Base-by-base conservation (phyloP, 495 filamentous ascomycete genomes). In the Copromyces sp. region DNA sequence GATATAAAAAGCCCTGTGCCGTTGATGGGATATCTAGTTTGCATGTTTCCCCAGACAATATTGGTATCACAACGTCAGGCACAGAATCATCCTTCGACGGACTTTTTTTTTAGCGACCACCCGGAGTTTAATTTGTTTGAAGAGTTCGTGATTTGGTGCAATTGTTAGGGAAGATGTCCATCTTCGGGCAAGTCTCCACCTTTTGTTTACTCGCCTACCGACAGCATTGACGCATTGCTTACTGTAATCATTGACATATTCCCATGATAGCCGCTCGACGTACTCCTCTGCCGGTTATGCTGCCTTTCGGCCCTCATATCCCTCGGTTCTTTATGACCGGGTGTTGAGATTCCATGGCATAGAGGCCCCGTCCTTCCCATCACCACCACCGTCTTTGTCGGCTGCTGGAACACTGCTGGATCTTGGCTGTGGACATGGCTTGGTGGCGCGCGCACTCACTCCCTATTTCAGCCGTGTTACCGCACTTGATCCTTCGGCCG, bases 241-340 rank as follows among this genome's bases (percentile, higher is more conserved):
- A 65, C 53, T 65, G 29, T 65, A 65, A 65, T 61, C 53, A 61
- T 16, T 65, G 53, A 35, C 53, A 65, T 35, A 35, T 4, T 65
- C 14, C 53, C 53, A 65, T 29, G 29, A 35, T 29, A 82, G 79
- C 69, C 78, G 80, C 42, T 44, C 81, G 37, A 83, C 80, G 42
- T 91, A 88, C 78, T 85, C 85, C 44, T 86, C 87, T 42, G 77
- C 82, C 45, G 80, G 83, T 39, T 91, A 91, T 74, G 89, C 90
- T 14, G 78, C 87, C 71, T 89, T 89, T 81, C 88, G 89, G 35
- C 90, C 89, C n/a, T 77, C 83, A 69, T 91, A 91, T 77, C 88
- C 87, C n/a, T 74, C 81, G 9, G 77, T 77, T 20, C 81, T 91
- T 42, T 90, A 87, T 81, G 83, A 77, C 65, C 82, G 80, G 42